phyloP scores from a whole-genome alignment of 108 stramenopile genomes.

The Skeletonema potamos region DNA sequence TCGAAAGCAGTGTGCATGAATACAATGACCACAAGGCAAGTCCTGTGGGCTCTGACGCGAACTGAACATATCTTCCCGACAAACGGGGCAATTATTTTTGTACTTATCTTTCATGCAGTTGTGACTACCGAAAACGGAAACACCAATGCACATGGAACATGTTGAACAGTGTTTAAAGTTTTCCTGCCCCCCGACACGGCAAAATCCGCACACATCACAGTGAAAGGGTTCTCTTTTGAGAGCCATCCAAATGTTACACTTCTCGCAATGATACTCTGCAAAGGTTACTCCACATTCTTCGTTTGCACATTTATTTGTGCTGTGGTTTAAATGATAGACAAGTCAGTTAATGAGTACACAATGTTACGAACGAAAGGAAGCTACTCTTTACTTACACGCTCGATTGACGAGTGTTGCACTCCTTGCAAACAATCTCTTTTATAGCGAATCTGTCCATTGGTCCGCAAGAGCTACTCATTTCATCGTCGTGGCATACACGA shows the following conservation, averaged over 20 bases:
- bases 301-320: conserved; percentile 21
- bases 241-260: conserved; percentile 54
- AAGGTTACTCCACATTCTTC: conserved; percentile 24
- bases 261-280: conserved; percentile 43
- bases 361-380: background rate
- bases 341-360: background rate
- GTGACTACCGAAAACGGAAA: conserved; percentile 30
- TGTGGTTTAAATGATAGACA: conserved; percentile 4
- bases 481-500: conserved; percentile 86
- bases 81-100: conserved; percentile 55
- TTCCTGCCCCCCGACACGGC: conserved; percentile 46
- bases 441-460: conserved; percentile 81
- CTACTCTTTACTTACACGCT: conserved; percentile 12
- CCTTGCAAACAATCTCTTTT: conserved; percentile 75
- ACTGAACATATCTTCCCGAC: conserved; percentile 55
- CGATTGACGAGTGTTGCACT: conserved; percentile 68
- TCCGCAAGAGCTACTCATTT: conserved; percentile 51
- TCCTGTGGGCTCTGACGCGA: conserved; percentile 78
- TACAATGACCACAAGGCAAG: conserved; percentile 86
- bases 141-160: conserved; percentile 50
- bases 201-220: conserved; percentile 51
- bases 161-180: conserved; percentile 38
- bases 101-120: conserved; percentile 53
- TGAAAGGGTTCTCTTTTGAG: conserved; percentile 35
- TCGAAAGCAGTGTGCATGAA: conserved; percentile 87